phyloP scores from a whole-genome alignment of 2,329 filamentous ascomycete species.

The Phialocephala sp. region DNA sequence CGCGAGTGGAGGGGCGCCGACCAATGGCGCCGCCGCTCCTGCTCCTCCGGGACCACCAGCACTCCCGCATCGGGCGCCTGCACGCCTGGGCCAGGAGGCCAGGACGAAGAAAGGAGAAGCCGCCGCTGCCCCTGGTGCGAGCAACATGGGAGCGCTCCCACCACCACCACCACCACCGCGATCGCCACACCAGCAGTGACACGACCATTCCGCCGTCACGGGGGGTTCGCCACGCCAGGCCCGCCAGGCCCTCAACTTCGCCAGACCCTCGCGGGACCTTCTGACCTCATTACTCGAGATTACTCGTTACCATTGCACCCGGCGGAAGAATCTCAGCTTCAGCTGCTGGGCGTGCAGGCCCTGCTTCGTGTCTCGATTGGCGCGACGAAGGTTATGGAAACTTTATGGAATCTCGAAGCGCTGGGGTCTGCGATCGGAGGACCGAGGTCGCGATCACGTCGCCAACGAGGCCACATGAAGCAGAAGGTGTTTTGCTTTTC shows the following conservation, averaged over 20 bases:
- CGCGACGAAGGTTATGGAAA: background rate
- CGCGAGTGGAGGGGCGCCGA: background rate
- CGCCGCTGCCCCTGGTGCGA: too few relatives aligned
- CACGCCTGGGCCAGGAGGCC: too few relatives aligned
- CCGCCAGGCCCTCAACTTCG: background rate
- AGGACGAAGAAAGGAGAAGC: too few relatives aligned
- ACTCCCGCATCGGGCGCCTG: too few relatives aligned
- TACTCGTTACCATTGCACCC: background rate
- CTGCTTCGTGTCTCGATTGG: background rate
- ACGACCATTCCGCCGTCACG: too few relatives aligned
- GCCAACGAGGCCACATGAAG: slow-evolving; percentile 19
- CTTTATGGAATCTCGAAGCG: slow-evolving; percentile 11
- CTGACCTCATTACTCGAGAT: background rate
- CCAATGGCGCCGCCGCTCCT: too few relatives aligned
- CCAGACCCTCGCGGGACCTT: background rate
- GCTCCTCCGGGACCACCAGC: too few relatives aligned
- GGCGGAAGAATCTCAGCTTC: background rate
- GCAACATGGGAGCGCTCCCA: too few relatives aligned
- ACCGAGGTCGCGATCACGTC: slow-evolving; percentile 1
- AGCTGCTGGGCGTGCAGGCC: background rate
- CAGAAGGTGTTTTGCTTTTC: slow-evolving; percentile 27
- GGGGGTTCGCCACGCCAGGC: too few relatives aligned
- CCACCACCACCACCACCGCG: too few relatives aligned
- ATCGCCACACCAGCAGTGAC: too few relatives aligned
- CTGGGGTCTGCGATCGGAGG: slow-evolving; percentile 2